Evolutionary conservation across 441 rosid genomes (phyloP), one percentile per base, ranked within the genome.

Genomic region (Jatropha podagrica): DNA sequence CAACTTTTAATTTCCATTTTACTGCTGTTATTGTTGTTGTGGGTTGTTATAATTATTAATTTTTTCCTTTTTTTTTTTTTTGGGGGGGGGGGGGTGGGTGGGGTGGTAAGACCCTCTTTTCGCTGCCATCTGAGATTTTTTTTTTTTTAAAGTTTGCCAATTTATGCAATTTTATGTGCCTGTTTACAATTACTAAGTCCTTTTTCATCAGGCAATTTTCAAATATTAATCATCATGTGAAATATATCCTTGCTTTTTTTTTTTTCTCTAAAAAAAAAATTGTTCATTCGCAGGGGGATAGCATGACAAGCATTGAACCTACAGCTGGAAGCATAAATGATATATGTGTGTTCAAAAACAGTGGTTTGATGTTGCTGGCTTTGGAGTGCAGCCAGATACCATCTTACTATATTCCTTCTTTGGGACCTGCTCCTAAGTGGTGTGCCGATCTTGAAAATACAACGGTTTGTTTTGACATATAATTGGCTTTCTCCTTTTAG

Each of bases 381-480:
- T 80, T 95, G 81, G 98, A 95, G 80, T 73, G 90, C 81, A 83
- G 95, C 88, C 86, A 87, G 82, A 93, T 93, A 81, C 97, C 97
- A 61, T 86, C 97, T 76, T 90, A 93, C 81, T 95, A 89, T 73
- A 80, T 95, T 80, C 98, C 99, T 84, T 87, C 92, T 77, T 82
- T 93, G 60, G 99, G 98, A 77, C 95, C 99, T 84, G 93, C 94
- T 74, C 99, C 99, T 58, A 92, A 88, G 75, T 95, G 99, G 99
- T 90, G 94, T 81, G 81, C 97, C 69, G 68, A 82, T 48, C 86
- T 95, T 68, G 99, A 95, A 81, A 90, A 83, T 83, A 73, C 88
- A 73, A 95, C 99, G 85, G 99, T 95, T 67, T 71, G 80, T 69
- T 78, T 71, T 76, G 20, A 69, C 41, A 56, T 52, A 17, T 38